These are phyloP conservation scores for Termitomyces heimii DNA, from an alignment of 768 basidiomycete genomes.

Conservation along the genomic window DNA sequence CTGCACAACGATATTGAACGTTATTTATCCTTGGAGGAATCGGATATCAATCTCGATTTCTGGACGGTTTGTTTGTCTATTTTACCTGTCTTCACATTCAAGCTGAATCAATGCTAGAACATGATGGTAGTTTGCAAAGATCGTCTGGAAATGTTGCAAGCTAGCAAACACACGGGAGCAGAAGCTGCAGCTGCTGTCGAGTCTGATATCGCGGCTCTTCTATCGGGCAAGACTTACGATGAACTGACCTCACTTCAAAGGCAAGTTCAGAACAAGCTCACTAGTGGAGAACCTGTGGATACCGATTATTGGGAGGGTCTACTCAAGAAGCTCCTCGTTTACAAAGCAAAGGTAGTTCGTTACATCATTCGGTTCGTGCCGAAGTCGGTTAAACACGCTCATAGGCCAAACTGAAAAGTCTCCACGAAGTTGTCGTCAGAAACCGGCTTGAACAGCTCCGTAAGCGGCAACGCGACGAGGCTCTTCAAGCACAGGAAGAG, in stretches of 20 bases:
- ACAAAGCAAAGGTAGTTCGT: slow-evolving; percentile 85
- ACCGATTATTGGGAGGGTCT: slow-evolving; percentile 97
- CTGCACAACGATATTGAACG: slow-evolving; percentile 91
- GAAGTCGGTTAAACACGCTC: slow-evolving; percentile 4
- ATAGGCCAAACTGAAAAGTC: slow-evolving; percentile 83
- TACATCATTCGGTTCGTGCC: neutral
- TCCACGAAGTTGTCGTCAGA: slow-evolving; percentile 95
- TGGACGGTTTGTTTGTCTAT: slow-evolving; percentile 70
- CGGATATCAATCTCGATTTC: slow-evolving; percentile 87
- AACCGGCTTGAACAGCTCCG: slow-evolving; percentile 96
- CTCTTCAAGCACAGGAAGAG: slow-evolving; percentile 90
- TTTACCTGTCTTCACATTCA: neutral
- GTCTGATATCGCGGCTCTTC: slow-evolving; percentile 71
- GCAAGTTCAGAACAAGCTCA: slow-evolving; percentile 82
- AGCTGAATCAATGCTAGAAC: slow-evolving; percentile 43
- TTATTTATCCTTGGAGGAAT: slow-evolving; percentile 83
- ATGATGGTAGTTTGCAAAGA: slow-evolving; percentile 98
- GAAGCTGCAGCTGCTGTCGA: slow-evolving; percentile 80
- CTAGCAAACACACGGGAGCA: slow-evolving; percentile 53
- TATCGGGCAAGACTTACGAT: slow-evolving; percentile 82
- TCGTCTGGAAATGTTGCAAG: slow-evolving; percentile 71
- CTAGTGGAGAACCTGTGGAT: slow-evolving; percentile 91
- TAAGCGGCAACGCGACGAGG: slow-evolving; percentile 94
- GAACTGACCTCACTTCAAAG: slow-evolving; percentile 79
- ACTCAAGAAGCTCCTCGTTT: slow-evolving; percentile 87